Conservation (phyloP, 1,284 basidiomycete genomes). For the Trichosporon faecale region DNA sequence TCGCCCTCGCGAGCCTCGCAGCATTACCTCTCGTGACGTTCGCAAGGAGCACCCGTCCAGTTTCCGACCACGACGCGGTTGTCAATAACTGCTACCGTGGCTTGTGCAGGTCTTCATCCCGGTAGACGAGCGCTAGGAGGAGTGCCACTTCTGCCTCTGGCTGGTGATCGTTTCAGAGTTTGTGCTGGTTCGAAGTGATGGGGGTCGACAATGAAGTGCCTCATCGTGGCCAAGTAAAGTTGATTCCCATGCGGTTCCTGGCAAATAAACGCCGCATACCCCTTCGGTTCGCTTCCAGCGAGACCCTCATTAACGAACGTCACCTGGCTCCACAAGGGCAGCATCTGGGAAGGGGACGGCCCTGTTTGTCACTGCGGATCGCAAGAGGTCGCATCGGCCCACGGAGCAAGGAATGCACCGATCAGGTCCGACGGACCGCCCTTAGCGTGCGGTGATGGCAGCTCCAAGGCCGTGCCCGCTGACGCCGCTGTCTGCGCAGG, state of each 20-base stretch:
- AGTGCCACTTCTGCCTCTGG: neutral
- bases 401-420: neutral
- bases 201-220: neutral
- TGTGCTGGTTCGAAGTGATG: neutral
- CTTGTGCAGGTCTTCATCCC: no score
- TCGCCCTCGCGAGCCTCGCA: no score
- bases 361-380: neutral
- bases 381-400: neutral
- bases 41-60: no score
- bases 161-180: neutral
- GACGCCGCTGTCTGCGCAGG: no score
- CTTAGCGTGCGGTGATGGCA: neutral
- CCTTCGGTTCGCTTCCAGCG: neutral
- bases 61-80: no score
- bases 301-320: neutral
- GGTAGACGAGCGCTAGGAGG: no score
- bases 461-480: neutral
- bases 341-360: neutral
- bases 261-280: neutral
- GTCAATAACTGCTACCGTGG: no score
- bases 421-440: neutral
- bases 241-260: neutral
- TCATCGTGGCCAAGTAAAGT: neutral
- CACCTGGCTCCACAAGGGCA: neutral
- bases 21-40: no score